phyloP scores from a whole-genome alignment of 164 flowering plant genomes.

The Euptelea pleiosperma region DNA sequence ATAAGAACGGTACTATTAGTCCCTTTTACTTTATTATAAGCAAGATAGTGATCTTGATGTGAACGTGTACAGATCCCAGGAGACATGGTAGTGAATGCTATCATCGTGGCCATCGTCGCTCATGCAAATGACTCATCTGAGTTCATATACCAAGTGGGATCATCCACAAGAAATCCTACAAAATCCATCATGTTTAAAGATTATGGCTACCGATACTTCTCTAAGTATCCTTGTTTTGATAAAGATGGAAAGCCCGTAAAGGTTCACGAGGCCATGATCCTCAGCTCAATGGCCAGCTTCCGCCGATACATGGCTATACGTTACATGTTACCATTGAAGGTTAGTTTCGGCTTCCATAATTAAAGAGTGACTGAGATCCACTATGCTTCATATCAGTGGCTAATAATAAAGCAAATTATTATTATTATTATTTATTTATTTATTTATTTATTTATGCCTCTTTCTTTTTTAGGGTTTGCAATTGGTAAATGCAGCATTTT shows the following conservation, averaged over 20 bases:
- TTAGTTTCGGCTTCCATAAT: constrained; percentile 9
- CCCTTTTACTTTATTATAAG: not conserved
- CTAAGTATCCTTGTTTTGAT: constrained; percentile 43
- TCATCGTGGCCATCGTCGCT: constrained; percentile 49
- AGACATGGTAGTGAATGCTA: constrained; percentile 84
- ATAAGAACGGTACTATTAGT: not conserved
- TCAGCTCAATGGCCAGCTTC: constrained; percentile 43
- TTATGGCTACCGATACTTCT: constrained; percentile 35
- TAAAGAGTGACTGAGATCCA: too few species aligned
- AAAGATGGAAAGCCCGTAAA: constrained; percentile 52
- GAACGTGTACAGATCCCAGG: constrained; percentile 63
- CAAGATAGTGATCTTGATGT: not conserved
- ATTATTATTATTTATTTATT: not conserved
- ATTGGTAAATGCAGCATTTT: constrained; percentile 31
- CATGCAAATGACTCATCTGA: constrained; percentile 35
- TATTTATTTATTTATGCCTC: not conserved
- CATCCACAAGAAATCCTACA: constrained; percentile 53
- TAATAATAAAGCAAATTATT: not conserved
- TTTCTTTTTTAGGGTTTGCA: constrained; percentile 35
- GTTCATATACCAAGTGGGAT: constrained; percentile 59
- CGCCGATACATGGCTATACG: constrained; percentile 46
- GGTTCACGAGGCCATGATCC: constrained; percentile 29
- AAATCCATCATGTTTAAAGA: constrained; percentile 19
- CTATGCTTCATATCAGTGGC: too few species aligned
- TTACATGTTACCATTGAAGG: constrained; percentile 58